Percentiles rank a stretch among this genome's conserved stretches.
These are phyloP conservation scores for Thalassiosira sp. DNA, from an alignment of 352 stramenopile species.

Conservation along the genomic window DNA sequence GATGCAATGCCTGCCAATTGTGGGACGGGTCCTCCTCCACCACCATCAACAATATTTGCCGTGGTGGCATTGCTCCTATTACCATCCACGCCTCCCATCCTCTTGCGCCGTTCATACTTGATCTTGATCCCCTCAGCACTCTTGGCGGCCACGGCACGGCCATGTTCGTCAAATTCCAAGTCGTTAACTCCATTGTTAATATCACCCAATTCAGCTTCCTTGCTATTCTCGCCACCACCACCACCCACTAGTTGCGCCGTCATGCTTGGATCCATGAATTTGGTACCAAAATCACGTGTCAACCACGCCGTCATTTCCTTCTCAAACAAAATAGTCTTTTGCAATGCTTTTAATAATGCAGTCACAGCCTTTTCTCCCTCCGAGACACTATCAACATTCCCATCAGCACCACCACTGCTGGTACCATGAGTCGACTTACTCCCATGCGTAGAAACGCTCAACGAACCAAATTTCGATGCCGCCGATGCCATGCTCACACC, in stretches of 20 bases:
- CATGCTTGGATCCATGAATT: conserved; percentile 57
- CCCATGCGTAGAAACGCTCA: conserved; percentile 12
- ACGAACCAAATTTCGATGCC: conserved; percentile 35
- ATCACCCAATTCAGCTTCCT: conserved; percentile 23
- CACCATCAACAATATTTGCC: conserved; percentile 50
- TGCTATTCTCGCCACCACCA: conserved; percentile 34
- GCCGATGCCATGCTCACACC: conserved; percentile 4
- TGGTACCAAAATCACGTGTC: conserved; percentile 68
- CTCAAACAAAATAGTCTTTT: conserved; percentile 89
- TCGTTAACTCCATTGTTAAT: conserved; percentile 67
- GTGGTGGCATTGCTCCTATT: no score
- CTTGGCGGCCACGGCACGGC: conserved; percentile 43
- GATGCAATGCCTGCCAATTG: conserved; percentile 87
- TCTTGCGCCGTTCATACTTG: conserved; percentile 76
- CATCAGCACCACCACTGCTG: background rate
- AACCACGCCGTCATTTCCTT: conserved; percentile 85
- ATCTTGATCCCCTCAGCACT: conserved; percentile 74
- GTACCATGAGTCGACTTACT: conserved; percentile 11
- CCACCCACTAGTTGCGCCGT: conserved; percentile 21
- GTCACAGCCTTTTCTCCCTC: conserved; percentile 72
- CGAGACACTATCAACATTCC: conserved; percentile 5
- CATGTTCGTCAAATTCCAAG: conserved; percentile 73
- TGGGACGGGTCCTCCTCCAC: conserved; percentile 58
- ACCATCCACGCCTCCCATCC: conserved; percentile 2
- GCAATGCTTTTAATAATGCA: conserved; percentile 86